These are phyloP conservation scores for Thermomucor indicae-seudaticae DNA, from an alignment of 371 early-diverging fungal species.

Conservation along the genomic window DNA sequence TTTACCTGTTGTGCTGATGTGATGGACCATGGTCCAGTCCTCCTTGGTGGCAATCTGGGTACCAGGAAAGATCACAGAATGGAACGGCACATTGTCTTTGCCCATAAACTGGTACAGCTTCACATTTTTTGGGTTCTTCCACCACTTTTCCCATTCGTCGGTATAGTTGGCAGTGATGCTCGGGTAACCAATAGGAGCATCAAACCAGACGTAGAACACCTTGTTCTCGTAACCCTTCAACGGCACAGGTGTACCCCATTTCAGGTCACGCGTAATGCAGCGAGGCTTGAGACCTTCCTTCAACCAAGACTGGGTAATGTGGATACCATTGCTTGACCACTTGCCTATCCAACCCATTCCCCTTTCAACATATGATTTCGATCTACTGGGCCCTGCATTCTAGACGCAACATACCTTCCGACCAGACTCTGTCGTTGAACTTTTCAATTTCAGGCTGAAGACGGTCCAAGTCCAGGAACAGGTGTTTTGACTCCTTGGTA, in stretches of 20 bases:
- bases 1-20: conserved; percentile 90
- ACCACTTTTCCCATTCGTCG: conserved; percentile 94
- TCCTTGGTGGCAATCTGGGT: conserved; percentile 88
- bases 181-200: conserved; percentile 98
- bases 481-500: conserved; percentile 84
- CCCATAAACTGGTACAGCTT: conserved; percentile 99
- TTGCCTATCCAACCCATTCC: conserved; percentile 24
- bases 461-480: conserved; percentile 89
- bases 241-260: conserved; percentile 99
- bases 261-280: conserved; percentile 99
- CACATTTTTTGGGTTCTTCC: conserved; percentile 96
- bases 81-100: conserved; percentile 99
- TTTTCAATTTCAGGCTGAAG: conserved; percentile 74
- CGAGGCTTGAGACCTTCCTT: conserved; percentile 94
- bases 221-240: conserved; percentile 85
- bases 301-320: conserved; percentile 96
- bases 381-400: too few species aligned
- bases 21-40: conserved; percentile 88
- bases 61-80: conserved; percentile 98
- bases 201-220: conserved; percentile 99
- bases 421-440: conserved; percentile 68
- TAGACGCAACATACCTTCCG: conserved; percentile 37
- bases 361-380: neutral
- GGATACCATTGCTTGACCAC: conserved; percentile 92
- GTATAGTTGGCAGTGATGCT: conserved; percentile 97